A percentile compares a stretch with the other conserved stretches of the same genome.
These are phyloP conservation scores for Colletotrichum somersetense DNA, from an alignment of 2,329 filamentous ascomycete genomes.

Conservation along the genomic window DNA sequence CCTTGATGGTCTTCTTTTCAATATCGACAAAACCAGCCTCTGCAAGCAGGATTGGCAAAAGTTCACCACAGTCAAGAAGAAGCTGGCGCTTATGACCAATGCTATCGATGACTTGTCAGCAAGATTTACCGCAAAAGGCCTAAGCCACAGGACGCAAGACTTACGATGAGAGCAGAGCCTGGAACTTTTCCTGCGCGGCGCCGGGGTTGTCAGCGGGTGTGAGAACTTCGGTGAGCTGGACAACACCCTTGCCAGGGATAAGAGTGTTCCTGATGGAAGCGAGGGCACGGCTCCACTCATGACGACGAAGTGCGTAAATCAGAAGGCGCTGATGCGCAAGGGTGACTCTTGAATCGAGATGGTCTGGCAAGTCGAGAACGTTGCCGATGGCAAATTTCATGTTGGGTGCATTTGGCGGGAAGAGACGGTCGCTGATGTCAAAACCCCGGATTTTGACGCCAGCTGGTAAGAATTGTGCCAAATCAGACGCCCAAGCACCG, in stretches of 20 bases:
- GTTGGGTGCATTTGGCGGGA: background rate
- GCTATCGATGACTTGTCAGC: background rate
- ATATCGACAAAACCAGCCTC: conserved; percentile 2
- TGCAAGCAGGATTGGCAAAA: background rate
- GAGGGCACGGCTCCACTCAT: conserved; percentile 3
- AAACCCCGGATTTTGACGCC: background rate
- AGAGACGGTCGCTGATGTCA: conserved; percentile 5
- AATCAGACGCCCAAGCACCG: conserved; percentile 6
- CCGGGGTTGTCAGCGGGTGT: background rate
- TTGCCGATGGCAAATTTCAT: background rate
- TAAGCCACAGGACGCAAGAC: background rate
- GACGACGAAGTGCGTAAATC: conserved; percentile 1
- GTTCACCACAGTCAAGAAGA: conserved; percentile 5
- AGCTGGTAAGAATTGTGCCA: background rate
- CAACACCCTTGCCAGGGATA: conserved; percentile 3
- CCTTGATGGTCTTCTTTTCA: background rate
- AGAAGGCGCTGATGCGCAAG: conserved; percentile 7
- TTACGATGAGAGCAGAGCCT: conserved; percentile 9
- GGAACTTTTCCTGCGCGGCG: conserved; percentile 1
- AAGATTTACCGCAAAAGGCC: background rate
- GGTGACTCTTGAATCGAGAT: background rate
- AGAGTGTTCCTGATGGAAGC: background rate
- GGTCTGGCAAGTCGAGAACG: background rate
- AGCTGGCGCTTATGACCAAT: conserved; percentile 10
- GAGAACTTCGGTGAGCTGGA: conserved; percentile 10